phyloP scores from a whole-genome alignment of 345 rosid genomes.

The Gossypium arboreum region DNA sequence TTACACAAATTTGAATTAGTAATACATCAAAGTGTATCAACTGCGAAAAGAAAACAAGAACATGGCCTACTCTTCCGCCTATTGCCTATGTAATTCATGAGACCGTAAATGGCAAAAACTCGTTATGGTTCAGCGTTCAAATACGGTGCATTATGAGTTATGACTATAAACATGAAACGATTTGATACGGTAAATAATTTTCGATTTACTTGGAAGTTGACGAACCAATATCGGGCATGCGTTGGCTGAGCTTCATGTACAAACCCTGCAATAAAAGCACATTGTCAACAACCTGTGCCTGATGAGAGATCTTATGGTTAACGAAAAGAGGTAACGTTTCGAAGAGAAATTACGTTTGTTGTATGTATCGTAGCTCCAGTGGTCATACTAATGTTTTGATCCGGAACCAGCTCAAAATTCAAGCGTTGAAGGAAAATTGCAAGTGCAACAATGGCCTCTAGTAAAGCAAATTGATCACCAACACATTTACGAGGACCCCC shows the following conservation, averaged over 20 bases:
- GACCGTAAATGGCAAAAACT: neutral
- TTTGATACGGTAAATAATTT: neutral
- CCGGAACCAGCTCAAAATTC: conserved; percentile 76
- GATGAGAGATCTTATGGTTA: neutral
- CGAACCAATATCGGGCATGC: conserved; percentile 30
- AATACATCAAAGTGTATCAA: neutral
- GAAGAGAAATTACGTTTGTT: conserved; percentile 47
- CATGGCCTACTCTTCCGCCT: neutral
- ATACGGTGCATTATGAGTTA: neutral
- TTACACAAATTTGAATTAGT: neutral
- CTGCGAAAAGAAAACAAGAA: neutral
- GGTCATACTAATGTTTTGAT: conserved; percentile 87
- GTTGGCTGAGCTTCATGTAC: conserved; percentile 66
- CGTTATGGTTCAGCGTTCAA: neutral
- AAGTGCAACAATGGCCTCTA: conserved; percentile 84
- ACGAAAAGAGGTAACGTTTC: neutral
- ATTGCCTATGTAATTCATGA: neutral
- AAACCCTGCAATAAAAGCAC: conserved; percentile 57
- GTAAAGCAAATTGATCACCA: conserved; percentile 91
- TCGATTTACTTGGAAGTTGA: conserved; percentile 32
- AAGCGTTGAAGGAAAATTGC: conserved; percentile 66
- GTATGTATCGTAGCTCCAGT: conserved; percentile 97
- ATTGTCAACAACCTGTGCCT: neutral
- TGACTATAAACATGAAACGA: neutral
- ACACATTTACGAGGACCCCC: conserved; percentile 98